These are phyloP conservation scores for Orbilia brochopaga DNA, from an alignment of 2,329 filamentous ascomycete species.

Conservation along the genomic window DNA sequence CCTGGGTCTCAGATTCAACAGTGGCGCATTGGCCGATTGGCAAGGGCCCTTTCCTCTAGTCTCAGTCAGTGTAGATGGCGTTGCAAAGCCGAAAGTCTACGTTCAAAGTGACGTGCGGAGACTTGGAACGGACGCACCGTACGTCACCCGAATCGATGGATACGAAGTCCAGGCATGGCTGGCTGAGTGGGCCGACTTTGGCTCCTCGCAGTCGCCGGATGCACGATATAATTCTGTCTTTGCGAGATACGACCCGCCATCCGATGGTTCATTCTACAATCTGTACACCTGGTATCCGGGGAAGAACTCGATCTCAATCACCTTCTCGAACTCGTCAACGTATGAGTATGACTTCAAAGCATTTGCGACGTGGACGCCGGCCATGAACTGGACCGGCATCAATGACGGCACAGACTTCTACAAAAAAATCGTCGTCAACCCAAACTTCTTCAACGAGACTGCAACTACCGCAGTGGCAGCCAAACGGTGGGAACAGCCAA, in stretches of 20 bases:
- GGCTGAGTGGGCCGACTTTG: constrained; percentile 30
- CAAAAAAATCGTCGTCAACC: constrained; percentile 29
- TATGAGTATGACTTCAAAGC: constrained; percentile 23
- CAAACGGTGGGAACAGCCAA: not conserved
- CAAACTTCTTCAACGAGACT: constrained; percentile 12
- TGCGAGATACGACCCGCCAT: constrained; percentile 37
- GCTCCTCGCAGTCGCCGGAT: constrained; percentile 43
- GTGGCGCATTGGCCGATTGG: constrained; percentile 10
- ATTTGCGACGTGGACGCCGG: constrained; percentile 23
- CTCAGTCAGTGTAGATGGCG: constrained; percentile 36
- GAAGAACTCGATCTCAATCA: constrained; percentile 39
- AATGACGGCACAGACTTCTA: constrained; percentile 37
- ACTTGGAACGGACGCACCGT: constrained; percentile 3
- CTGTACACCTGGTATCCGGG: constrained; percentile 42
- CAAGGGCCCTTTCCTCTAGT: constrained; percentile 31
- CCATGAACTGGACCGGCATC: constrained; percentile 41
- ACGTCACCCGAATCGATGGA: constrained; percentile 38
- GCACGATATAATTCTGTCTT: constrained; percentile 43
- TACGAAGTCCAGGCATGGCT: constrained; percentile 37
- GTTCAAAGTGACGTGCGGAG: constrained; percentile 22
- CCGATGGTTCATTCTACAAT: constrained; percentile 31
- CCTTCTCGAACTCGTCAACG: constrained; percentile 36
- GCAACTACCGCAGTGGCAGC: not conserved
- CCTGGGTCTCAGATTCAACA: constrained; percentile 26
- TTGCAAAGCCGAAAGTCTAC: constrained; percentile 39